Conservation (phyloP, 208 protist genomes). For the Zelonia costaricensis region DNA sequence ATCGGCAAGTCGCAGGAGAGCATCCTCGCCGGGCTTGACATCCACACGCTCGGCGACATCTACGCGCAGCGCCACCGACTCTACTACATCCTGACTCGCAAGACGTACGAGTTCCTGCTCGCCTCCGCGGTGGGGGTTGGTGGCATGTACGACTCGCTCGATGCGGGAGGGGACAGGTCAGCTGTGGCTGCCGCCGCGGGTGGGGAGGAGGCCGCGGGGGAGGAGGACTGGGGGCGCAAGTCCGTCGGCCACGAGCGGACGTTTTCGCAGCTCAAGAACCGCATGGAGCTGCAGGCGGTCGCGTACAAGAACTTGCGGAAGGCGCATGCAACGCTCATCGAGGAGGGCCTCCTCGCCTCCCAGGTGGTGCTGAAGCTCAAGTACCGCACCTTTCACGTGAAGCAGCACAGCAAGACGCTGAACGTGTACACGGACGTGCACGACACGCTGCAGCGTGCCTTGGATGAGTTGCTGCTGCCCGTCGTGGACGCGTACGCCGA, state of each 20-base stretch:
- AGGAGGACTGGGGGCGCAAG: constrained; percentile 39
- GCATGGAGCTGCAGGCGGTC: constrained; percentile 48
- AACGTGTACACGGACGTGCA: constrained; percentile 41
- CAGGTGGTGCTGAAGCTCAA: constrained; percentile 84
- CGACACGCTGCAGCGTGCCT: constrained; percentile 44
- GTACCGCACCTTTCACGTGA: constrained; percentile 60
- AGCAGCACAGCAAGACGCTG: constrained; percentile 65
- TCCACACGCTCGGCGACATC: constrained; percentile 54
- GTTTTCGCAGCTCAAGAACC: constrained; percentile 44
- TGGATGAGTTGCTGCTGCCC: constrained; percentile 68
- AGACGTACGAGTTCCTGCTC: constrained; percentile 71
- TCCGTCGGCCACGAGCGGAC: constrained; percentile 79
- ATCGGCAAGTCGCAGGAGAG: constrained; percentile 60
- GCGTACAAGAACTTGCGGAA: constrained; percentile 37
- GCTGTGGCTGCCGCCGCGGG: not conserved
- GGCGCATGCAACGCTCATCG: constrained; percentile 29
- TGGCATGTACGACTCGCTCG: constrained; percentile 41
- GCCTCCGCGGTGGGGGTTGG: constrained; percentile 46
- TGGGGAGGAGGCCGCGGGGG: constrained; percentile 1
- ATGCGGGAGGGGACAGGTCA: not conserved
- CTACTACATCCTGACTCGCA: constrained; percentile 53
- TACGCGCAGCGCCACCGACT: constrained; percentile 58
- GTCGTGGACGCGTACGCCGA: constrained; percentile 42
- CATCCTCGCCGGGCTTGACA: constrained; percentile 47
- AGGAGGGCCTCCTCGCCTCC: constrained; percentile 41